Base-by-base conservation (phyloP, 148 eudicot species). In the Amaranthus palmeri region DNA sequence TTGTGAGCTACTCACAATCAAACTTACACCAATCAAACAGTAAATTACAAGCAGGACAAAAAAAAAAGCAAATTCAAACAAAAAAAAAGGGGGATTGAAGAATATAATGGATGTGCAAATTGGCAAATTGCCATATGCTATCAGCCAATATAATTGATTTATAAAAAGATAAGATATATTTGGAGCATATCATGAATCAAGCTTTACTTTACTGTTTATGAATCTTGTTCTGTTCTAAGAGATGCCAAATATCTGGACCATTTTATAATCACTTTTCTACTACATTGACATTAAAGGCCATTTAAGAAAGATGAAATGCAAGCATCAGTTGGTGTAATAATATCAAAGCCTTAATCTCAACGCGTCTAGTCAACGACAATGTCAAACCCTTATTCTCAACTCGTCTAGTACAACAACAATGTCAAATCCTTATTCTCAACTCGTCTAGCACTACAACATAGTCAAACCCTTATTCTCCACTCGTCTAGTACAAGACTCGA, bases 121-220 rank as follows among this genome's bases (percentile, higher is more conserved):
- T 25, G 36, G 0, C 36, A 25, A 25, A 44, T 64, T n/a, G 68
- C 68, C 68, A 64, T 45, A 12, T 47, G 17, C 55, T 13, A 68
- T 60, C 68, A 25, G 17, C 67, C 61, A 45, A 10, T 15, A 42
- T 12, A 61, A 51, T 47, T 11, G 36, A 66, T 71, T 66, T 65
- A 40, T 65, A n/a, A 57, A 76, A 78, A 78, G 74, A 71, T 48
- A 77, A 60, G 73, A 61, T 59, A 67, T 14, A 25, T 25, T 25
- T 25, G 36, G 36, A 72, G 59, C 63, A 72, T 55, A 68, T 67
- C 50, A 42, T 46, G 62, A 59, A 25, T 9, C 45, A 48, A 10
- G 36, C 36, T 25, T 25, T 25, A 25, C 36, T 25, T 25, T 25
- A 25, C 36, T 25, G 36, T 25, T 25, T 25, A 67, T 73, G 69